Evolutionary conservation across 2,329 filamentous ascomycete genomes (phyloP), one percentile per base, ranked within the genome.

Genomic region (Xylariales sp.): DNA sequence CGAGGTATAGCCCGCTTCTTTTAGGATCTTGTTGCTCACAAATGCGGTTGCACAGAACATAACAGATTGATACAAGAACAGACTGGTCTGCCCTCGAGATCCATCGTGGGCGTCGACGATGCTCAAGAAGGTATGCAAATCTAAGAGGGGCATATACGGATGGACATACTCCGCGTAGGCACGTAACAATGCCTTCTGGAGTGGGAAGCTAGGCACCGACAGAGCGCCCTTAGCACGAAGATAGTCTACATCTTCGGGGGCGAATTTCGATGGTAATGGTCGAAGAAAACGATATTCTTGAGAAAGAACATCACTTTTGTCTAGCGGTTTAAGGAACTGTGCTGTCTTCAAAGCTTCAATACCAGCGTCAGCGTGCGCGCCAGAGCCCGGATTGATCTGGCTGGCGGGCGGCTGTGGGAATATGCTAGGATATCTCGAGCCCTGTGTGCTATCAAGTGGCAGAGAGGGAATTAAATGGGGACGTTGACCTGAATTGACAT

Each of bases 31-130:
- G 81, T 93, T 91, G 74, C 96, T 93, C 65, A 97, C 90, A 78
- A 96, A 97, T 0, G 94, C 93, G 1, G 92, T 92, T 1, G 92
- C 94, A 1, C 93, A 91, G 78, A 97, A 98, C 93, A 97, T 97
- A 75, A 97, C 91, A 10, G 94, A 92, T 77, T 97, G 95, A 80
- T 97, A 97, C 1, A 97, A 83, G 66, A 97, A 87, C 74, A 98
- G 83, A 81, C 94, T 97, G 75, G 94, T 86, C 76, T 89, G 90
- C 9, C 91, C 90, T 72, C 88, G 85, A 54, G 86, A 84, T 14
- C 92, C 92, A 77, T 96, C 91, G 10, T 86, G 84, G 65, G 85
- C 83, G 74, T 90, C 88, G 71, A 94, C 85, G 52, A 87, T 84
- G 57, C 82, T 77, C 65, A 91, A 76, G 72, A 90, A 86, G 77